Evolutionary conservation across 1,139 yeast genomes (phyloP).

Genomic region (Candida tetrigidarum): DNA sequence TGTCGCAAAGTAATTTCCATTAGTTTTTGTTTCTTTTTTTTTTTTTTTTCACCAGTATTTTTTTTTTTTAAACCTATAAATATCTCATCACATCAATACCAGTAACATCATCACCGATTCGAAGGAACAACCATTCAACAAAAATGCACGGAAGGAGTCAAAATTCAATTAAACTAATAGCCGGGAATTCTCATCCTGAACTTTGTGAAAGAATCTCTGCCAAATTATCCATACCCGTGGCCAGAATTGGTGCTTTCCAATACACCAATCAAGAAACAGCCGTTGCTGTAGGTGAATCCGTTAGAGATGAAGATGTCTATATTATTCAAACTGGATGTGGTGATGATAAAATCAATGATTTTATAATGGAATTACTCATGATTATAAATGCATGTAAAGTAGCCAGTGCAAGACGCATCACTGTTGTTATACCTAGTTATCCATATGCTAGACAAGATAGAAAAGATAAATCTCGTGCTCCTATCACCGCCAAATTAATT

Average conservation of each 20-base stretch:
- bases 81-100: not conserved
- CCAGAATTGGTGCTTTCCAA: slow-evolving; percentile 69
- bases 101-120: too few species aligned
- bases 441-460: slow-evolving; percentile 98
- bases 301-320: slow-evolving; percentile 94
- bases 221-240: slow-evolving; percentile 58
- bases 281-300: slow-evolving; percentile 91
- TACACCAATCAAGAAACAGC: slow-evolving; percentile 87
- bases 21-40: too few species aligned
- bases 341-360: slow-evolving; percentile 70
- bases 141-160: slow-evolving; percentile 20
- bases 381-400: slow-evolving; percentile 96
- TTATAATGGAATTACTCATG: slow-evolving; percentile 82
- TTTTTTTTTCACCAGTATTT: not conserved
- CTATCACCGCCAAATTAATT: slow-evolving; percentile 94
- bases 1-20: too few species aligned
- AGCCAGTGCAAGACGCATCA: slow-evolving; percentile 93
- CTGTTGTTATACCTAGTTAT: slow-evolving; percentile 94
- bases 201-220: slow-evolving; percentile 72
- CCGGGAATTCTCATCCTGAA: slow-evolving; percentile 90
- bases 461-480: slow-evolving; percentile 95
- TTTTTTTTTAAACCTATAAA: not conserved
- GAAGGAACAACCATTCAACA: too few species aligned
- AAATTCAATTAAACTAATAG: slow-evolving; percentile 81
- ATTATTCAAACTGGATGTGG: slow-evolving; percentile 95